phyloP scores from a whole-genome alignment of 1,284 basidiomycete species.

The Anthracocystis panici-leucophaei region DNA sequence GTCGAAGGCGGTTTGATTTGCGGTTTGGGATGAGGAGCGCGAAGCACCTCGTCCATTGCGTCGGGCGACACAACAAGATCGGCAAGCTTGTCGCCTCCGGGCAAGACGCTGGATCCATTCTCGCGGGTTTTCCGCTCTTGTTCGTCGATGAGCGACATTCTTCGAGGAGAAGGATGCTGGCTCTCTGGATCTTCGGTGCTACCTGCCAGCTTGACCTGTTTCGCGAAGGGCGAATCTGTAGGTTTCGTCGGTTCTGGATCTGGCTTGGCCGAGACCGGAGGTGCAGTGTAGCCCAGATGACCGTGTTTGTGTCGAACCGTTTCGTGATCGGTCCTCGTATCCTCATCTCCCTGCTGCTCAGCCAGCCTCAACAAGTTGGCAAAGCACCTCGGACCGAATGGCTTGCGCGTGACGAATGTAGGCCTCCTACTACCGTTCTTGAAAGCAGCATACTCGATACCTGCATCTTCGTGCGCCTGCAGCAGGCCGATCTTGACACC shows the following conservation, averaged over 20 bases:
- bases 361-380: conserved; percentile 41
- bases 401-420: conserved; percentile 55
- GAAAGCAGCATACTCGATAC: conserved; percentile 42
- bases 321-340: conserved; percentile 16
- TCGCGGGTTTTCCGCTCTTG: conserved; percentile 21
- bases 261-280: conserved; percentile 18
- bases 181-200: not conserved
- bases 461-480: conserved; percentile 53
- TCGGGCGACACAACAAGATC: conserved; percentile 40
- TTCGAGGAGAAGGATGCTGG: conserved; percentile 9
- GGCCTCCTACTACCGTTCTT: conserved; percentile 44
- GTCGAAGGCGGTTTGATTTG: conserved; percentile 18
- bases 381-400: conserved; percentile 53
- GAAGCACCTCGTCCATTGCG: conserved; percentile 47
- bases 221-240: conserved; percentile 13
- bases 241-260: conserved; percentile 10
- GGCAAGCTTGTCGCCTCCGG: conserved; percentile 28
- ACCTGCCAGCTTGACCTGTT: conserved; percentile 3
- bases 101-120: conserved; percentile 1
- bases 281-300: conserved; percentile 39
- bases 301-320: conserved; percentile 28
- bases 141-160: conserved; percentile 21
- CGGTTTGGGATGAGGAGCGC: conserved; percentile 32
- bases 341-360: conserved; percentile 25
- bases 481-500: conserved; percentile 56